phyloP scores from a whole-genome alignment of 2,329 filamentous ascomycete genomes.

The Colletotrichum liaoningense region DNA sequence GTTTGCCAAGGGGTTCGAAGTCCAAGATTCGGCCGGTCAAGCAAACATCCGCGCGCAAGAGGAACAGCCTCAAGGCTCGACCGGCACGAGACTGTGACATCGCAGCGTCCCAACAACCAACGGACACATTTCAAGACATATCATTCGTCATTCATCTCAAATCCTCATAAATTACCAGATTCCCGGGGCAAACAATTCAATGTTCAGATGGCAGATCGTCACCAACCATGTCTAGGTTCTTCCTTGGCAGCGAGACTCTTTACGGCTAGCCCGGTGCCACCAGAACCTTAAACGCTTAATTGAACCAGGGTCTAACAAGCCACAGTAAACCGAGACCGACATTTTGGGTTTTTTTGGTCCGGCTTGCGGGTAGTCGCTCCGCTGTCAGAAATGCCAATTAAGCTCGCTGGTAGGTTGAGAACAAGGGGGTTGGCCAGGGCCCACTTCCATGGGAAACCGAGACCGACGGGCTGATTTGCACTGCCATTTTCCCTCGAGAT shows the following conservation, averaged over 20 bases:
- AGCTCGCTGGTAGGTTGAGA: no score
- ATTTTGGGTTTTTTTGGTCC: neutral
- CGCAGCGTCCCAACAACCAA: neutral
- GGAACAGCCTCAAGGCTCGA: neutral
- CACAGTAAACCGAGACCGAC: neutral
- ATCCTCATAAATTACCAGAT: neutral
- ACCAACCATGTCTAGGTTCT: neutral
- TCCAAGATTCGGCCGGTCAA: neutral
- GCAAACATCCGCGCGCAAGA: no score
- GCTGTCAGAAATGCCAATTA: neutral
- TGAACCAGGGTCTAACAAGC: neutral
- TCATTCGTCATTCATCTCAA: neutral
- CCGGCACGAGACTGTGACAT: neutral
- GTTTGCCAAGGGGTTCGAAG: neutral
- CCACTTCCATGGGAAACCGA: constrained; percentile 6
- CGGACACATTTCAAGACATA: neutral
- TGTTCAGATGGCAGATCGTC: neutral
- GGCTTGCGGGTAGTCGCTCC: neutral
- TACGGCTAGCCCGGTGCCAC: neutral
- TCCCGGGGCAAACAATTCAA: neutral
- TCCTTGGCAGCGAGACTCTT: neutral
- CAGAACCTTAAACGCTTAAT: constrained; percentile 6
- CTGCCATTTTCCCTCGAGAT: neutral
- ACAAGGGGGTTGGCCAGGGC: no score
- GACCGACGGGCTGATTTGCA: constrained; percentile 9